Evolutionary conservation across 805 yeast genomes (phyloP), one percentile per base, ranked within the genome.

Genomic region (Barnettozyma populi): DNA sequence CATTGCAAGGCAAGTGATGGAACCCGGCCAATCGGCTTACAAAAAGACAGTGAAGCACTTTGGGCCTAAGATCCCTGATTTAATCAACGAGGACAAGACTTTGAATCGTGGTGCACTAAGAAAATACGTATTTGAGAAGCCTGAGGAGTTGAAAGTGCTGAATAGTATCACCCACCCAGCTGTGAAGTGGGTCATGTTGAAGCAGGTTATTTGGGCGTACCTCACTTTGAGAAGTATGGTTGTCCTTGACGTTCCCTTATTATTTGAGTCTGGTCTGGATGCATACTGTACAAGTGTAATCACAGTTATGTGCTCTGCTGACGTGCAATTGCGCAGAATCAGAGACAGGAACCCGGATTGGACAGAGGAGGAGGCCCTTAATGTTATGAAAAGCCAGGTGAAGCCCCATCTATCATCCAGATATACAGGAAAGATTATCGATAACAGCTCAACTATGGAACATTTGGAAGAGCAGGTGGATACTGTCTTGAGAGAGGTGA

Each of bases 141-240:
- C 71, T 35, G 71, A 69, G 10, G 83, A 81, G 44, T 68, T 94
- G 38, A 62, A 68, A 46, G 70, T 66, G 18, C 70, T 94, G 52
- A 94, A 94, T 61, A 60, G 74, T 3, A 81, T 94, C 11, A 87
- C 90, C 0, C 99, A 94, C 61, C 96, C 97, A 0, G 92, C 88
- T 6, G 90, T 94, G 2, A 69, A 75, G 53, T 59, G 62, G 40
- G 85, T 79, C 41, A 88, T 92, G 59, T 62, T 78, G 8, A 68
- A 74, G 65, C 78, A 76, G 55, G 67, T 88, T 1, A 34, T 84
- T 2, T 49, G 54, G 44, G 77, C 78, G 16, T 94, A 90, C 74
- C 27, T 88, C 13, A 52, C 62, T 9, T 79, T 88, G 13, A 61
- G 78, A 39, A 63, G 71, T 13, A 56, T 89, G 60, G 90, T 89